A percentile compares a stretch with the other conserved stretches of the same genome.
These are phyloP conservation scores for Claviceps sorghi DNA, from an alignment of 2,329 filamentous ascomycete species.

Conservation along the genomic window DNA sequence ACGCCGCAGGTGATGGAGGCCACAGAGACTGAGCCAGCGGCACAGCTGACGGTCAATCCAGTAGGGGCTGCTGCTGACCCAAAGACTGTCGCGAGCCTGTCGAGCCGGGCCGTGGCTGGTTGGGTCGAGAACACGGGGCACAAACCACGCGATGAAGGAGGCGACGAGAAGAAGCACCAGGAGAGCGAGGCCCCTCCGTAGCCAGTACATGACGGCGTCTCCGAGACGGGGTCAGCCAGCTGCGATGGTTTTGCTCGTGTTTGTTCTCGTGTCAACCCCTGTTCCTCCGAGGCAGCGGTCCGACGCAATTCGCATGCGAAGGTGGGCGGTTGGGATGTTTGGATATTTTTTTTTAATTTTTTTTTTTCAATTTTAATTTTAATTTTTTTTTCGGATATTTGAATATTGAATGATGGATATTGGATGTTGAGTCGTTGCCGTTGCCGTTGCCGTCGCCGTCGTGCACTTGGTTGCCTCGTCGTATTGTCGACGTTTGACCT, in stretches of 20 bases:
- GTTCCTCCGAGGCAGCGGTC: background rate
- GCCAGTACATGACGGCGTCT: conserved; percentile 26
- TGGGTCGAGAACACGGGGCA: conserved; percentile 46
- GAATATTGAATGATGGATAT: no score
- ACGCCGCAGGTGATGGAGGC: conserved; percentile 54
- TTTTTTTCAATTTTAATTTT: no score
- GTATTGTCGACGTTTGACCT: no score
- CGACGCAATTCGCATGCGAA: background rate
- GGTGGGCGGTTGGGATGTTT: background rate
- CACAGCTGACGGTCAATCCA: conserved; percentile 66
- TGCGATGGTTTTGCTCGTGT: no score
- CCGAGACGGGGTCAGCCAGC: no score
- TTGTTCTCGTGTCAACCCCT: background rate
- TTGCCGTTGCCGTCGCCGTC: no score
- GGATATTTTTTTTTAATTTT: no score
- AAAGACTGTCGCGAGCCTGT: conserved; percentile 45
- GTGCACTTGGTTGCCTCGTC: no score
- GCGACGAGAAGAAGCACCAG: conserved; percentile 26
- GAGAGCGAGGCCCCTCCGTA: conserved; percentile 29
- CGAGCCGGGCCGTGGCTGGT: conserved; percentile 47
- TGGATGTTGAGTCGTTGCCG: background rate
- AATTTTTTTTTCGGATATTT: no score
- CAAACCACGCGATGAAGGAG: conserved; percentile 32
- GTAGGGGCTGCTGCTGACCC: conserved; percentile 57
- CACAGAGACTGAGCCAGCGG: conserved; percentile 66